Evolutionary conservation across 1,284 basidiomycete genomes (phyloP).

Genomic region (Blastosporella zonata): DNA sequence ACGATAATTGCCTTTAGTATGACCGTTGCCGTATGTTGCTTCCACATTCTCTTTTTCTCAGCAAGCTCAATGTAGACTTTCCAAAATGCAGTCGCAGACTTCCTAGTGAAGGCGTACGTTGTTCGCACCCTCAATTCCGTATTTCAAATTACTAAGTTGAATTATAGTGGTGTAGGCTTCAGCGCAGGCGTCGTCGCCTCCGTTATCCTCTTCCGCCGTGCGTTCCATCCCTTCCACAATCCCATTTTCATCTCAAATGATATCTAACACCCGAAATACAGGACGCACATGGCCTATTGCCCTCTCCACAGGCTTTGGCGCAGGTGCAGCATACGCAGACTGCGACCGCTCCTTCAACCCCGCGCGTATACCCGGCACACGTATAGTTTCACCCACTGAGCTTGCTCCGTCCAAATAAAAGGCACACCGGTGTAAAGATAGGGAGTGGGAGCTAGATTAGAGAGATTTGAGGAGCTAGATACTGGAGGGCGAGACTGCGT

Average conservation of each 20-base stretch:
- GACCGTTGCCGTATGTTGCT: constrained; percentile 82
- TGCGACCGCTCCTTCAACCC: constrained; percentile 97
- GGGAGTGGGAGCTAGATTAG: not conserved
- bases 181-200: constrained; percentile 92
- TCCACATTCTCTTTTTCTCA: constrained; percentile 5
- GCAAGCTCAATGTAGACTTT: constrained; percentile 16
- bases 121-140: not conserved
- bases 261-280: constrained; percentile 30
- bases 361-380: constrained; percentile 86
- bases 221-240: constrained; percentile 31
- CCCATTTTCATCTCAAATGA: constrained; percentile 14
- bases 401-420: constrained; percentile 14
- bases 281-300: constrained; percentile 97
- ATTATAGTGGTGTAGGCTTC: constrained; percentile 86
- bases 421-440: not conserved
- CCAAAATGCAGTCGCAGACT: constrained; percentile 59
- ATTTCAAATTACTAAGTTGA: not conserved
- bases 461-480: not conserved
- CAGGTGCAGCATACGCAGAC: constrained; percentile 89
- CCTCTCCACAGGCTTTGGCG: constrained; percentile 87
- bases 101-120: constrained; percentile 74
- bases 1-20: constrained; percentile 52
- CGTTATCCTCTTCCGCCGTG: constrained; percentile 93
- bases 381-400: constrained; percentile 54
- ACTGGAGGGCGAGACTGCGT: not conserved